A percentile compares a stretch with the other conserved stretches of the same genome.
phyloP scores from a whole-genome alignment of 2,329 filamentous ascomycete genomes.

The Blastomyces parvus region DNA sequence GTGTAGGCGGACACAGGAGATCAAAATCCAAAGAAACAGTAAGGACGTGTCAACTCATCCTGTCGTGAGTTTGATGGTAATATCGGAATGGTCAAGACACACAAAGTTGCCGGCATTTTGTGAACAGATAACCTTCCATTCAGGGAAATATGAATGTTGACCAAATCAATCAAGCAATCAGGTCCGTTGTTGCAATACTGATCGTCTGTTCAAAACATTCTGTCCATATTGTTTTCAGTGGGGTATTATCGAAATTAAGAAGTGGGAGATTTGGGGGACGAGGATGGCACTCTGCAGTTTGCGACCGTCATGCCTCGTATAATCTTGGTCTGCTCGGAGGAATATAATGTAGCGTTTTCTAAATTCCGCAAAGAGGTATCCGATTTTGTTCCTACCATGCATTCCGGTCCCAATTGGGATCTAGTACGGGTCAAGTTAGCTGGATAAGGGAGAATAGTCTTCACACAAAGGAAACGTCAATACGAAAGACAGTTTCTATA shows the following conservation, averaged over 20 bases:
- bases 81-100: background rate
- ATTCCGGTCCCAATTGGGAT: conserved; percentile 71
- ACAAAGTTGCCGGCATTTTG: background rate
- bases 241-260: too few relatives aligned
- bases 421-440: conserved; percentile 22
- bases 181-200: background rate
- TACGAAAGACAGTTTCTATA: conserved; percentile 5
- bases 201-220: background rate
- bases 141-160: background rate
- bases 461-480: background rate
- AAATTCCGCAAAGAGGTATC: background rate
- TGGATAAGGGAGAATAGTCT: conserved; percentile 1
- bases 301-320: background rate
- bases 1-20: background rate
- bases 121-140: background rate
- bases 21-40: background rate
- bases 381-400: conserved; percentile 52
- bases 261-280: background rate
- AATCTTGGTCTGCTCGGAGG: background rate
- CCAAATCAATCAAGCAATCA: background rate
- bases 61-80: background rate
- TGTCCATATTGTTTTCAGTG: background rate
- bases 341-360: background rate
- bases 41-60: background rate
- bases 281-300: background rate